phyloP scores from a whole-genome alignment of 768 basidiomycete genomes.

The Tricholoma flavovirens region DNA sequence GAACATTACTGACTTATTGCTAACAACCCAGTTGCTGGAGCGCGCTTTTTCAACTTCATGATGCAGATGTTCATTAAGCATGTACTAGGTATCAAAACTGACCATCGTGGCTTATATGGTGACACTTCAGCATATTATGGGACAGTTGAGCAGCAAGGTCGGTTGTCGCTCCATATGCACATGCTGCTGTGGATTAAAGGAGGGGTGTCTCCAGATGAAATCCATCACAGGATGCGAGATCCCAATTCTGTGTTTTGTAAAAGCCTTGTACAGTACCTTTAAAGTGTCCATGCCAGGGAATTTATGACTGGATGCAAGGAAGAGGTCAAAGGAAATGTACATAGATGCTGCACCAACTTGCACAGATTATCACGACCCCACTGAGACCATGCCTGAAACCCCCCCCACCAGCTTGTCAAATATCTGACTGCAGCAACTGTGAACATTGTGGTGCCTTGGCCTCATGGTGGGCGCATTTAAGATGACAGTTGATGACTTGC shows the following conservation, averaged over 20 bases:
- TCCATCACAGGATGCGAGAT: too few relatives aligned
- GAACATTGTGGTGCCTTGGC: too few relatives aligned
- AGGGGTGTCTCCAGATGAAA: background rate
- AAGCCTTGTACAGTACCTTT: background rate
- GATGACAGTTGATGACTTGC: background rate
- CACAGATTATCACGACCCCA: background rate
- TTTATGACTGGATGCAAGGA: constrained; percentile 4
- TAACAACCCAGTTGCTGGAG: constrained; percentile 22
- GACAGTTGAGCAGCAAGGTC: constrained; percentile 26
- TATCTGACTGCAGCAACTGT: too few relatives aligned
- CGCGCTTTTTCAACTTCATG: constrained; percentile 28
- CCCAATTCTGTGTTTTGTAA: background rate
- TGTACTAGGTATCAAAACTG: constrained; percentile 14
- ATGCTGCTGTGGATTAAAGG: background rate
- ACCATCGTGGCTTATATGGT: constrained; percentile 22
- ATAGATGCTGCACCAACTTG: background rate
- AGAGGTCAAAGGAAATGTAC: background rate
- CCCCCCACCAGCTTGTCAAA: too few relatives aligned
- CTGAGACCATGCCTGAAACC: too few relatives aligned
- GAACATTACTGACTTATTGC: constrained; percentile 3
- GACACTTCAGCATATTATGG: constrained; percentile 20
- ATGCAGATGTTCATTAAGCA: constrained; percentile 20
- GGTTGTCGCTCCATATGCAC: constrained; percentile 27
- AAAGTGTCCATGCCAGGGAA: background rate
- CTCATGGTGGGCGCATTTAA: too few relatives aligned